These are phyloP conservation scores for Aspergillus pseudoterreus DNA, from an alignment of 2,329 filamentous ascomycete genomes.

Conservation along the genomic window DNA sequence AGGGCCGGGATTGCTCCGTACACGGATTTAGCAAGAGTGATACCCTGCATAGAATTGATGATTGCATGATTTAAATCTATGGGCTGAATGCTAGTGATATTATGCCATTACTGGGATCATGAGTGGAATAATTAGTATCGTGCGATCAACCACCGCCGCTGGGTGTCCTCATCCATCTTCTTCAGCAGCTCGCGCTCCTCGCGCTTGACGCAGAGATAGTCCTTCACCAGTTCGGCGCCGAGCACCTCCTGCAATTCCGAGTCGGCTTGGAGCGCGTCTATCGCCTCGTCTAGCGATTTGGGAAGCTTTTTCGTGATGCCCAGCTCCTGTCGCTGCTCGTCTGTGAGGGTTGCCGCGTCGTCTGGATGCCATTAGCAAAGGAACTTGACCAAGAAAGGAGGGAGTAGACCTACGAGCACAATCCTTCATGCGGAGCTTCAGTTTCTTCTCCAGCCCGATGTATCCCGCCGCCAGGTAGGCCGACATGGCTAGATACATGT, in stretches of 20 bases:
- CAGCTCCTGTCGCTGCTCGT: slow-evolving; percentile 26
- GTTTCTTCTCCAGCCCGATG: slow-evolving; percentile 45
- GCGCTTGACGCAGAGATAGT: slow-evolving; percentile 30
- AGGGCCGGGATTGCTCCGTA: slow-evolving; percentile 10
- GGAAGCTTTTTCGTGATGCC: slow-evolving; percentile 38
- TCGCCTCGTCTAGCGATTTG: slow-evolving; percentile 31
- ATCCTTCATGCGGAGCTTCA: slow-evolving; percentile 27
- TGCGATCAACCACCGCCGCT: slow-evolving; percentile 36
- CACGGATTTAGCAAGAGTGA: slow-evolving; percentile 15
- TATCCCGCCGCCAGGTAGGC: slow-evolving; percentile 60
- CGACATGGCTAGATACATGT: slow-evolving; percentile 67
- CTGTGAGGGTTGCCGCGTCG: slow-evolving; percentile 32
- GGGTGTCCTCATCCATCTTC: slow-evolving; percentile 28
- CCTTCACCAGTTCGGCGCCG: slow-evolving; percentile 23
- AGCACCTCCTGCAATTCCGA: slow-evolving; percentile 24
- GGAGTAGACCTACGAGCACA: slow-evolving; percentile 27
- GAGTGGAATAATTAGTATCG: slow-evolving; percentile 28
- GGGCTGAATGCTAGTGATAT: not conserved
- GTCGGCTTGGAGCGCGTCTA: slow-evolving; percentile 30
- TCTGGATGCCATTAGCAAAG: slow-evolving; percentile 14
- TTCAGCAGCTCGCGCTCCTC: slow-evolving; percentile 30
- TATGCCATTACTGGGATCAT: no score
- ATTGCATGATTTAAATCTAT: not conserved
- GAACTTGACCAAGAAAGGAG: not conserved
- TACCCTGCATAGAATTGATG: slow-evolving; percentile 11